Evolutionary conservation across 2,329 filamentous ascomycete genomes (phyloP).

Genomic region (Chaetomiaceae sp.): DNA sequence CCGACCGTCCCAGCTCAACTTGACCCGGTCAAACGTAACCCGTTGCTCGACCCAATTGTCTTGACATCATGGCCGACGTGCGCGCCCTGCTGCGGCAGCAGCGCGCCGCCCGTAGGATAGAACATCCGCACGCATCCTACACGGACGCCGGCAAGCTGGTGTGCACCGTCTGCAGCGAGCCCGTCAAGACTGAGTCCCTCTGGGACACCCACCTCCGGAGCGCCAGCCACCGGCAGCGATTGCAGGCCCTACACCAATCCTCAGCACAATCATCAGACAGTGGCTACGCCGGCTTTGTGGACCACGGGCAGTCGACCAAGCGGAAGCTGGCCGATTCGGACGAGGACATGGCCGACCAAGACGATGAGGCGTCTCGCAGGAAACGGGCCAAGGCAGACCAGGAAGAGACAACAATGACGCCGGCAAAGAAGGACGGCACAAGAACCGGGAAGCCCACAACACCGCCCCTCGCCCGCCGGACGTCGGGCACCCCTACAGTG

Average conservation of each 20-base stretch:
- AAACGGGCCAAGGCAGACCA: conserved; percentile 44
- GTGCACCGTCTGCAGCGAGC: conserved; percentile 61
- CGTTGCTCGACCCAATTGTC: not conserved
- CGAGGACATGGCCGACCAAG: conserved; percentile 33
- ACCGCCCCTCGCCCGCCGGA: conserved; percentile 41
- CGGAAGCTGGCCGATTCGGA: conserved; percentile 30
- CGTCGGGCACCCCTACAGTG: conserved; percentile 48
- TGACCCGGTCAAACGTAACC: not conserved
- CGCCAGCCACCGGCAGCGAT: conserved; percentile 40
- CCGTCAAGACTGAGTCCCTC: conserved; percentile 59
- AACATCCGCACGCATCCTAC: conserved; percentile 64
- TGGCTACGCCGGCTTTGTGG: conserved; percentile 22
- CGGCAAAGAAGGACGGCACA: conserved; percentile 14
- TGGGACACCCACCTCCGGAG: conserved; percentile 61
- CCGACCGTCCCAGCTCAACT: not conserved
- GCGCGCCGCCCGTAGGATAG: conserved; percentile 66
- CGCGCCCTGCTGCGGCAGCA: conserved; percentile 75
- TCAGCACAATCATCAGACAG: conserved; percentile 22
- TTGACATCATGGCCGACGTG: conserved; percentile 64
- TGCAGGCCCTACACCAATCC: conserved; percentile 27
- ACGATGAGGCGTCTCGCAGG: conserved; percentile 32
- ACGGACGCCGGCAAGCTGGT: conserved; percentile 62
- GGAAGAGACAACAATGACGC: conserved; percentile 1
- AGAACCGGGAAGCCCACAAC: conserved; percentile 33
- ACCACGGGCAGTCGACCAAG: conserved; percentile 20